These are phyloP conservation scores for Salvia sclarea DNA, from an alignment of 305 asterid species.

Conservation along the genomic window DNA sequence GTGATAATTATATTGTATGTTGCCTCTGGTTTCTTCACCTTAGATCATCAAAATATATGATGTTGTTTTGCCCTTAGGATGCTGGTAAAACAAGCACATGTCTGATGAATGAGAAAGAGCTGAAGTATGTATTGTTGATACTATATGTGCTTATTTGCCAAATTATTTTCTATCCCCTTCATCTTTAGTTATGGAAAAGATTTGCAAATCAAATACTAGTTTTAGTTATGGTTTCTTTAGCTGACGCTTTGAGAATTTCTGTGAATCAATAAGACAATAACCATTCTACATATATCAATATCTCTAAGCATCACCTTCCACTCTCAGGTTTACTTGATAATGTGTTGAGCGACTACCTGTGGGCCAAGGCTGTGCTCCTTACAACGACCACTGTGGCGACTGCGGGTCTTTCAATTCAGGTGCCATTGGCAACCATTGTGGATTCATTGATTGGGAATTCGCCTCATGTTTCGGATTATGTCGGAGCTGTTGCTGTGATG, in stretches of 20 bases:
- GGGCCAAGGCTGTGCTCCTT: constrained; percentile 97
- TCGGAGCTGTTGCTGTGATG: constrained; percentile 83
- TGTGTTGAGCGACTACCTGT: constrained; percentile 86
- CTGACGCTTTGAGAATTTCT: not conserved
- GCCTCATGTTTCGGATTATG: constrained; percentile 55
- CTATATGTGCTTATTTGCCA: not conserved
- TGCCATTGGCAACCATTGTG: constrained; percentile 82
- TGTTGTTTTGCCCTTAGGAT: not conserved
- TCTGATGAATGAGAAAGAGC: constrained; percentile 6
- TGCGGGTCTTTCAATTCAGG: constrained; percentile 92
- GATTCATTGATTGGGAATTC: constrained; percentile 72
- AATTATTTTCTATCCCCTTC: not conserved
- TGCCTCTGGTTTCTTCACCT: constrained; percentile 21
- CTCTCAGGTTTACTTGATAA: constrained; percentile 82
- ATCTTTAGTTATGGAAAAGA: not conserved
- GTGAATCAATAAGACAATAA: too few relatives aligned
- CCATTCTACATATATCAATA: not conserved
- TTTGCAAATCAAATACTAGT: too few relatives aligned
- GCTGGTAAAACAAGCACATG: not conserved
- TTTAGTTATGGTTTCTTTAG: not conserved
- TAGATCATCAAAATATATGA: not conserved
- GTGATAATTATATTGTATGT: constrained; percentile 18
- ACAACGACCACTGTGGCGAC: constrained; percentile 94
- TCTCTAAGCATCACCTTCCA: constrained; percentile 19
- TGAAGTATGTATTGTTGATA: not conserved